A percentile compares a stretch with the other conserved stretches of the same genome.
These are phyloP conservation scores for Vitis rotundifolia DNA, from an alignment of 164 flowering plant genomes.

Conservation along the genomic window DNA sequence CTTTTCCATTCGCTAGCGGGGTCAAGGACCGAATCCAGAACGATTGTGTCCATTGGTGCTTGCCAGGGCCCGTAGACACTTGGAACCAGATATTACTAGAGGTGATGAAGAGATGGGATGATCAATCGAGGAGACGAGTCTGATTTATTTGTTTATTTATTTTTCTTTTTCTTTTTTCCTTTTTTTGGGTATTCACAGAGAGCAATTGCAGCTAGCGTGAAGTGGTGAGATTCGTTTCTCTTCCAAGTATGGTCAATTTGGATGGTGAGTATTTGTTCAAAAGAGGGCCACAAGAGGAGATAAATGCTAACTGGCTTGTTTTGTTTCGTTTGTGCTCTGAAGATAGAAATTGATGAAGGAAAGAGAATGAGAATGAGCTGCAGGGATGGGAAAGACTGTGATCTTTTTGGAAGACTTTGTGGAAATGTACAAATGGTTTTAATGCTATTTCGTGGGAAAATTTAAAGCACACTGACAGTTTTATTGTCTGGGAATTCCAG, in stretches of 20 bases:
- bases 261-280: neutral
- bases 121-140: conserved; percentile 12
- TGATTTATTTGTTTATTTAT: neutral
- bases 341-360: neutral
- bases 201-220: neutral
- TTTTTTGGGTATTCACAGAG: no score
- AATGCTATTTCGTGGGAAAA: neutral
- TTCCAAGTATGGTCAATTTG: neutral
- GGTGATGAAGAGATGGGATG: conserved; percentile 59
- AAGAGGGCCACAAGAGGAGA: neutral
- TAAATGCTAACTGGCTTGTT: neutral
- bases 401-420: neutral
- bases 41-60: conserved; percentile 98
- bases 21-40: conserved; percentile 66
- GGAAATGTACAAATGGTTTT: neutral
- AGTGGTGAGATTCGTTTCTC: neutral
- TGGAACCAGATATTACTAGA: conserved; percentile 89
- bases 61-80: conserved; percentile 88
- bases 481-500: no score
- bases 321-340: neutral
- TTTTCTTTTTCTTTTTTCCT: neutral
- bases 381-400: neutral
- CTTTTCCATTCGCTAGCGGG: conserved; percentile 75
- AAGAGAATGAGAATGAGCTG: neutral
- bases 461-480: no score